Base-by-base conservation (phyloP, 176 grass and related monocot genomes). In the Carex kokanica region DNA sequence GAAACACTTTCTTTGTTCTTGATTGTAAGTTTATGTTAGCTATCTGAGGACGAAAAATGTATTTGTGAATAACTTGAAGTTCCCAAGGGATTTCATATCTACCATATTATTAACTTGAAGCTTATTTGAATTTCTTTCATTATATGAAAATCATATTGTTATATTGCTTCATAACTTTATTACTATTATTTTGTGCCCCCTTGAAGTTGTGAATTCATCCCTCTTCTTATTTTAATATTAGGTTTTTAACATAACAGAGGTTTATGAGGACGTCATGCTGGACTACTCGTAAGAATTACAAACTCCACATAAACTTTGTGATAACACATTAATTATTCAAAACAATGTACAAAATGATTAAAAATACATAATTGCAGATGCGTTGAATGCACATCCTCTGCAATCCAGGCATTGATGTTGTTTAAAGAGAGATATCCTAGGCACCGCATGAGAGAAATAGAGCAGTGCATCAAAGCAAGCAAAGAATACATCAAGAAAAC, bases 371-470 rank as follows among this genome's bases (percentile, higher is more conserved):
- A 61, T 38, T 71, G 7, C 88, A 94, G 92, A 72, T 94, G 88
- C 3, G 85, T 90, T 0, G 92, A 94, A 88, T 94, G 92, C 73
- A 94, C 92, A 29, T 91, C 92, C 38, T 91, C 92, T 27, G 85
- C 68, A 72, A 86, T 94, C 54, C 89, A 91, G 79, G 89, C 87
- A 17, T 81, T 94, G 68, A 31, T 56, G 75, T 55, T 90, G 49
- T 91, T 94, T 88, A 71, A 14, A 64, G 65, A 84, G 78, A 86
- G 79, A 23, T 83, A 91, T 73, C 92, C 92, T 51, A 45, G 10
- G 9, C 90, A 94, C 81, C 85, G 83, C n/a, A 86, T 64, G 78
- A 63, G 81, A 61, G 89, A 94, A 67, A 86, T 91, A 90, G 85
- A 94, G 62, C 57, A 81, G 6, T 89, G 87, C 45, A 88, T 94